A percentile compares a stretch with the other conserved stretches of the same genome.
phyloP scores from a whole-genome alignment of 2,329 filamentous ascomycete genomes.

The Orbilia oligospora region DNA sequence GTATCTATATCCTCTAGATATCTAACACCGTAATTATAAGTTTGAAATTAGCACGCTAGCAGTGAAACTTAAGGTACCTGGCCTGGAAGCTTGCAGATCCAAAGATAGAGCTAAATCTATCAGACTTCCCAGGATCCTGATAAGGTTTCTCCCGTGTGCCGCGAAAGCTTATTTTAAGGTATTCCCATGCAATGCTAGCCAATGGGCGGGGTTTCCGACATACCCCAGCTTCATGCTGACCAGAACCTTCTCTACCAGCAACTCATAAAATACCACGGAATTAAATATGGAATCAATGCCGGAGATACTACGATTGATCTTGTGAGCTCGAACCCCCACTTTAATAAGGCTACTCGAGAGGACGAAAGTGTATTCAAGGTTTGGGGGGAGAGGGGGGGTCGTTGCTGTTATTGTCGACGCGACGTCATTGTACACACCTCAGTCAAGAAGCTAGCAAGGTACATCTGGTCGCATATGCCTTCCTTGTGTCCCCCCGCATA shows the following conservation, averaged over 20 bases:
- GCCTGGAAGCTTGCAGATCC: not conserved
- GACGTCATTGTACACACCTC: constrained; percentile 10
- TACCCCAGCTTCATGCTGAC: constrained; percentile 25
- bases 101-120: not conserved
- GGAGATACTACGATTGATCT: not conserved
- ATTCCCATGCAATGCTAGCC: not conserved
- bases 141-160: constrained; percentile 24
- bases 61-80: not conserved
- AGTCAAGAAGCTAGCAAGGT: constrained; percentile 9
- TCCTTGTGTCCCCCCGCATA: constrained; percentile 27
- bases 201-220: constrained; percentile 29
- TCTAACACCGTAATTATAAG: too few relatives aligned
- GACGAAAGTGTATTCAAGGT: not conserved
- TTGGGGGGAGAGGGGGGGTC: constrained; percentile 8
- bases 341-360: not conserved
- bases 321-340: not conserved
- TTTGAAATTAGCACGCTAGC: too few relatives aligned
- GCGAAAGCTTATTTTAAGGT: constrained; percentile 26
- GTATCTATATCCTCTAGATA: not conserved
- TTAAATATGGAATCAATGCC: constrained; percentile 11
- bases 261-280: constrained; percentile 33
- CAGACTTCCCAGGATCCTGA: constrained; percentile 17
- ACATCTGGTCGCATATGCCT: constrained; percentile 22
- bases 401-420: not conserved
- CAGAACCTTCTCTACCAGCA: constrained; percentile 18